These are phyloP conservation scores for Sistotremastrum suecicum DNA, from an alignment of 768 basidiomycete genomes.

Conservation along the genomic window DNA sequence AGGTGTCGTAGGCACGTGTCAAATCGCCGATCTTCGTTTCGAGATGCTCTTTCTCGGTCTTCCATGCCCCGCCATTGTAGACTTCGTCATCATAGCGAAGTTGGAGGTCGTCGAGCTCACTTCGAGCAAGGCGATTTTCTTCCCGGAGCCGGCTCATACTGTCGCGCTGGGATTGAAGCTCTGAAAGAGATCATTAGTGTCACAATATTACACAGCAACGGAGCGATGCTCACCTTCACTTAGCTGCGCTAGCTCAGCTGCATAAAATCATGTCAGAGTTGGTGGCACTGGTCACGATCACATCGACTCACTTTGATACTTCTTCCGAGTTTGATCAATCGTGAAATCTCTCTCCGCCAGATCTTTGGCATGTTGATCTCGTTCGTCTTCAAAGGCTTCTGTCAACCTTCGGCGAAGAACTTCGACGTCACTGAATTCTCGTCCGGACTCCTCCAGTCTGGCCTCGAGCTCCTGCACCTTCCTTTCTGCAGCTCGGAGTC, in stretches of 20 bases:
- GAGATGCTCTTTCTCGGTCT: constrained; percentile 76
- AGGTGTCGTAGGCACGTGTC: constrained; percentile 61
- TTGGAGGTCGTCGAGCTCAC: constrained; percentile 64
- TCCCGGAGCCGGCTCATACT: constrained; percentile 62
- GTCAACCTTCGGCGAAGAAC: constrained; percentile 52
- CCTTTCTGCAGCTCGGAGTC: constrained; percentile 34
- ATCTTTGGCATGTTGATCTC: constrained; percentile 67
- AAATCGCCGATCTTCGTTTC: constrained; percentile 71
- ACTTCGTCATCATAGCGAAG: constrained; percentile 64
- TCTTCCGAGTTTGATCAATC: constrained; percentile 70
- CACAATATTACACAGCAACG: not conserved
- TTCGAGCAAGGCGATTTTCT: constrained; percentile 64
- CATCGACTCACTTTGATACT: constrained; percentile 53
- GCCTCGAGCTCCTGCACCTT: constrained; percentile 44
- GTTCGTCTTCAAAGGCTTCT: constrained; percentile 66
- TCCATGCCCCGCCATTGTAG: constrained; percentile 68
- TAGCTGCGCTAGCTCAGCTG: constrained; percentile 65
- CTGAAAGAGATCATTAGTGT: constrained; percentile 20
- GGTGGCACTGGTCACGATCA: not conserved
- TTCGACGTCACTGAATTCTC: constrained; percentile 50
- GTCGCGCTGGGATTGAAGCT: constrained; percentile 67
- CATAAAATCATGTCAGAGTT: constrained; percentile 3
- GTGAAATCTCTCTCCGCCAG: constrained; percentile 68
- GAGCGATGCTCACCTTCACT: constrained; percentile 44
- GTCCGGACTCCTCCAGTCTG: constrained; percentile 54